These are phyloP conservation scores for Clavispora fructus DNA, from an alignment of 805 yeast species.

Conservation along the genomic window DNA sequence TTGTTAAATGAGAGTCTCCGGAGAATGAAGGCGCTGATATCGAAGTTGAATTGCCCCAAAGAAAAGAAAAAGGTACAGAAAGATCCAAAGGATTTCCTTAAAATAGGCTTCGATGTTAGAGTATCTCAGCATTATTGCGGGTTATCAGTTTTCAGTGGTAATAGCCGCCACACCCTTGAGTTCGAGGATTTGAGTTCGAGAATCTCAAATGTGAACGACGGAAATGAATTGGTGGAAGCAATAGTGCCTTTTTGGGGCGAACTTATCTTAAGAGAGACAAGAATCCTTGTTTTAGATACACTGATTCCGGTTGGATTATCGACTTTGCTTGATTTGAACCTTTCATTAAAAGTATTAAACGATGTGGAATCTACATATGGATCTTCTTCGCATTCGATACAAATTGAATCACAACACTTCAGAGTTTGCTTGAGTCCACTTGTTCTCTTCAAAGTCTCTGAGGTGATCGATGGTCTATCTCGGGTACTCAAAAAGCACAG, in stretches of 20 bases:
- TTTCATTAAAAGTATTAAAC: constrained; percentile 41
- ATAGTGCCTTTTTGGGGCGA: constrained; percentile 34
- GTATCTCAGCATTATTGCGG: constrained; percentile 30
- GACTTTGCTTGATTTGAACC: constrained; percentile 38
- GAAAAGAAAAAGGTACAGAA: neutral
- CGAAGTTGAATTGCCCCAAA: neutral
- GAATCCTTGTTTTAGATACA: constrained; percentile 35
- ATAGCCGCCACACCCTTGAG: constrained; percentile 31
- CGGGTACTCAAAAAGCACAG: neutral
- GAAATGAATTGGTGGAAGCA: neutral
- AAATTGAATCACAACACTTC: constrained; percentile 54
- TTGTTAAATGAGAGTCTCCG: constrained; percentile 6
- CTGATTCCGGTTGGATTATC: constrained; percentile 39
- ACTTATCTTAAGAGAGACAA: constrained; percentile 36
- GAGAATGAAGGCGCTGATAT: constrained; percentile 3
- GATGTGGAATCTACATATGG: constrained; percentile 15
- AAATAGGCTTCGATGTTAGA: neutral
- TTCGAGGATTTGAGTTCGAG: constrained; percentile 24
- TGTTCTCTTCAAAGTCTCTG: constrained; percentile 37
- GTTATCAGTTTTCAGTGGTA: constrained; percentile 27
- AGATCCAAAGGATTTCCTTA: neutral
- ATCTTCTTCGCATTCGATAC: constrained; percentile 39
- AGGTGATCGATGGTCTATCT: constrained; percentile 22
- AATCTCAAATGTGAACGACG: constrained; percentile 17
- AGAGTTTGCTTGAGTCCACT: constrained; percentile 55